A percentile compares a stretch with the other conserved stretches of the same genome.
phyloP scores from a whole-genome alignment of 1,284 basidiomycete species.

The Chalciporus sp. region DNA sequence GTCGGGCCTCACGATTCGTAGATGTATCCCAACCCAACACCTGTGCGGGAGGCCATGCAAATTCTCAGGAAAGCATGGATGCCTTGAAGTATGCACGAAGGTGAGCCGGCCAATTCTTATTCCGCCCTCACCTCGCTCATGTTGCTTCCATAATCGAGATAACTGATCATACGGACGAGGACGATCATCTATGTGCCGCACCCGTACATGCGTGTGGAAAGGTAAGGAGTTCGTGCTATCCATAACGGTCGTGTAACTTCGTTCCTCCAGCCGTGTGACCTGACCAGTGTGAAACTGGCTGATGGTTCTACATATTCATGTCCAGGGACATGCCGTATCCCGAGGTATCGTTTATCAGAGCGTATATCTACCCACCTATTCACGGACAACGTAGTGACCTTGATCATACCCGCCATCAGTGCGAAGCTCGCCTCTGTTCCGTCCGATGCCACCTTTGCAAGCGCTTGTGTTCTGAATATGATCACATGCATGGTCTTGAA shows the following conservation, averaged over 20 bases:
- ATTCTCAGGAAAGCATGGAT: slow-evolving; percentile 47
- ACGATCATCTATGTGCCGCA: slow-evolving; percentile 53
- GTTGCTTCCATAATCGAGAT: slow-evolving; percentile 33
- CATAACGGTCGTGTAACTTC: not conserved
- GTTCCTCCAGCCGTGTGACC: slow-evolving; percentile 46
- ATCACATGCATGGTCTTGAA: slow-evolving; percentile 57
- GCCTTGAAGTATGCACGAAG: slow-evolving; percentile 51
- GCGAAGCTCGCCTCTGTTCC: slow-evolving; percentile 55
- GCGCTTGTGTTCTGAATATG: slow-evolving; percentile 46
- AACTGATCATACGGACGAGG: slow-evolving; percentile 44
- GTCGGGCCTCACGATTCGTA: slow-evolving; percentile 19
- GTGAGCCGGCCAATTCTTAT: slow-evolving; percentile 26
- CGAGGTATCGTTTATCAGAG: slow-evolving; percentile 38
- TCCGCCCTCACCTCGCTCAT: not conserved
- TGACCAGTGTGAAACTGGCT: slow-evolving; percentile 35
- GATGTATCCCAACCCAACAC: slow-evolving; percentile 51
- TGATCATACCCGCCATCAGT: slow-evolving; percentile 51
- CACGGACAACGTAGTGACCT: slow-evolving; percentile 36
- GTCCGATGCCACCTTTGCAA: slow-evolving; percentile 55
- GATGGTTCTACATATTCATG: slow-evolving; percentile 44
- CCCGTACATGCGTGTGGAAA: slow-evolving; percentile 54
- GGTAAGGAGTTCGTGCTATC: slow-evolving; percentile 32
- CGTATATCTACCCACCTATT: not conserved
- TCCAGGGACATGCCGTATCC: slow-evolving; percentile 43
- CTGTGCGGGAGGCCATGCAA: slow-evolving; percentile 52